Evolutionary conservation across 1,139 yeast species (phyloP).

Genomic region (Dujonia santamariae): DNA sequence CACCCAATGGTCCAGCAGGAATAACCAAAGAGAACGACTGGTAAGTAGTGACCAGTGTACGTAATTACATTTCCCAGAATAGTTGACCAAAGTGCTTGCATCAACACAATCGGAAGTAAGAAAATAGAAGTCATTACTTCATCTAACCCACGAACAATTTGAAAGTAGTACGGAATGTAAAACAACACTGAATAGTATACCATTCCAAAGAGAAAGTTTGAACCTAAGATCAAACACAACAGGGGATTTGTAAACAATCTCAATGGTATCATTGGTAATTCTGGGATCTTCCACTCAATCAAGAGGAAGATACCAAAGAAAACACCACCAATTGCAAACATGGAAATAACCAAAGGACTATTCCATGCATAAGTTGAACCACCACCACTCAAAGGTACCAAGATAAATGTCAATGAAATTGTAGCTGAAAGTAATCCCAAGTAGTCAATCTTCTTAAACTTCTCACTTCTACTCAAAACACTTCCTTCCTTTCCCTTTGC

Average conservation of each 20-base stretch:
- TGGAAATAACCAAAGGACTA: conserved; percentile 43
- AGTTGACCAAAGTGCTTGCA: conserved; percentile 38
- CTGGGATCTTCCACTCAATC: conserved; percentile 49
- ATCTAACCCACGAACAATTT: conserved; percentile 42
- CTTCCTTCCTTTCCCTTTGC: conserved; percentile 12
- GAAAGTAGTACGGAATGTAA: conserved; percentile 50
- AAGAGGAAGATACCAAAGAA: conserved; percentile 38
- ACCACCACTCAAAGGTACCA: conserved; percentile 55
- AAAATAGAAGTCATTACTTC: conserved; percentile 38
- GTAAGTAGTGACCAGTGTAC: conserved; percentile 39
- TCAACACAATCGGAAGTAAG: conserved; percentile 40
- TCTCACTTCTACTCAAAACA: conserved; percentile 23
- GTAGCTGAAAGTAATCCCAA: conserved; percentile 45
- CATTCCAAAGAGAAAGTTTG: conserved; percentile 49
- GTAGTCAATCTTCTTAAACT: conserved; percentile 45
- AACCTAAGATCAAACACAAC: conserved; percentile 37
- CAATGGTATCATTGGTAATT: conserved; percentile 57
- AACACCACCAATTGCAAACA: conserved; percentile 46
- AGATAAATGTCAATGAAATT: conserved; percentile 39
- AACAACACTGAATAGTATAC: conserved; percentile 43
- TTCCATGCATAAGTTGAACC: conserved; percentile 54
- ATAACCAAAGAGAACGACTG: conserved; percentile 41
- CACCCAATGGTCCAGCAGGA: conserved; percentile 40
- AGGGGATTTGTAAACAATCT: conserved; percentile 38
- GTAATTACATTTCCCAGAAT: conserved; percentile 44